Percentiles rank a stretch among this genome's conserved stretches.
Evolutionary conservation across 2,329 filamentous ascomycete species (phyloP).

Genomic region (Paracoccidioides lutzii): DNA sequence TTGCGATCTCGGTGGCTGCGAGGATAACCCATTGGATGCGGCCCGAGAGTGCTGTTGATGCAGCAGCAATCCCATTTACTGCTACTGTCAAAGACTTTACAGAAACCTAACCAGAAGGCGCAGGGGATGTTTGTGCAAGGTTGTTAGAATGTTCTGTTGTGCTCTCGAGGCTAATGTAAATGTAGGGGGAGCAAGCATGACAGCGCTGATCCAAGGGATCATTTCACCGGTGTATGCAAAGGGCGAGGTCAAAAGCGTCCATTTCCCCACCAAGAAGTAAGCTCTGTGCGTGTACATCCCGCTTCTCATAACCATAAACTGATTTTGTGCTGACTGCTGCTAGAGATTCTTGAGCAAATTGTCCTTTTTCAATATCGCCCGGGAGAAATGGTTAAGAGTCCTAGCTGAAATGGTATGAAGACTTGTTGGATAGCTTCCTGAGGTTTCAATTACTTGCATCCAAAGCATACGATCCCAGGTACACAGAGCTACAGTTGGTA

Average conservation of each 20-base stretch:
- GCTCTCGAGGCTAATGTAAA: background rate
- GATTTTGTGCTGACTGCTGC: too few species aligned
- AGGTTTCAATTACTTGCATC: too few species aligned
- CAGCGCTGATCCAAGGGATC: background rate
- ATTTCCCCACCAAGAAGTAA: background rate
- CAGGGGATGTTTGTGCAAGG: constrained; percentile 1
- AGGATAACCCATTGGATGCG: background rate
- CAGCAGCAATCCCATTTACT: background rate
- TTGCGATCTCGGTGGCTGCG: background rate
- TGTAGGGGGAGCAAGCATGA: background rate
- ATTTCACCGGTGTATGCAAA: constrained; percentile 1
- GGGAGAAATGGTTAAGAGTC: too few species aligned
- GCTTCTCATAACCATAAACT: background rate
- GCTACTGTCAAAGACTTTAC: background rate
- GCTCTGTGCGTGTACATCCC: constrained; percentile 5
- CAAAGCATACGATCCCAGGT: too few species aligned
- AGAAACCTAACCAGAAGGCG: background rate
- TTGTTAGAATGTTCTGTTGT: background rate
- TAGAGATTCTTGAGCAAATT: too few species aligned
- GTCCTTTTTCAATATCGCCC: too few species aligned
- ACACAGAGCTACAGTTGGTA: too few species aligned
- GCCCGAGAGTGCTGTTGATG: background rate
- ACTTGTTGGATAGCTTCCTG: too few species aligned
- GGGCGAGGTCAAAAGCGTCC: background rate
- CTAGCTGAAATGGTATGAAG: too few species aligned